Percentiles rank a stretch among this genome's conserved stretches.
Evolutionary conservation across 2,329 filamentous ascomycete genomes (phyloP).

Genomic region (Xylaria sp.): DNA sequence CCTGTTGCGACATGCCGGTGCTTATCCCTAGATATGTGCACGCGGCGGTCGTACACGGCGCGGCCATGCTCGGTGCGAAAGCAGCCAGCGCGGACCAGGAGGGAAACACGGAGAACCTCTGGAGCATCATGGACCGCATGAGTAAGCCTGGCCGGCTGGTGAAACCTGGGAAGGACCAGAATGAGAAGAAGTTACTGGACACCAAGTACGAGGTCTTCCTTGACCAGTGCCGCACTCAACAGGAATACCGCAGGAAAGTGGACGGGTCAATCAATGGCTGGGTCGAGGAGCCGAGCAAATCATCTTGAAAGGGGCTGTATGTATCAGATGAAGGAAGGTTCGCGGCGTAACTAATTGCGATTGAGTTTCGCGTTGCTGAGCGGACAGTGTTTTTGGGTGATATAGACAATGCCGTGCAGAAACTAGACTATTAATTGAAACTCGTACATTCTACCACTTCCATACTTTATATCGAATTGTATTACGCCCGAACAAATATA

Average conservation of each 20-base stretch:
- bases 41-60: conserved; percentile 96
- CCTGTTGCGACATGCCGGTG: conserved; percentile 90
- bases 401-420: neutral
- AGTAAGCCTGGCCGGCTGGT: conserved; percentile 91
- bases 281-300: conserved; percentile 39
- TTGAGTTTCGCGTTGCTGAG: conserved; percentile 5
- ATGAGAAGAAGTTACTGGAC: conserved; percentile 81
- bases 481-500: neutral
- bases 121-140: conserved; percentile 98
- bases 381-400: conserved; percentile 2
- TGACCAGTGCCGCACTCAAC: conserved; percentile 88
- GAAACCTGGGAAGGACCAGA: conserved; percentile 74
- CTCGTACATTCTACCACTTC: neutral
- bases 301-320: conserved; percentile 1
- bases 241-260: conserved; percentile 80
- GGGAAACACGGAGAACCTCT: conserved; percentile 85
- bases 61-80: conserved; percentile 97
- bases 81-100: conserved; percentile 84
- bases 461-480: neutral
- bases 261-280: conserved; percentile 67
- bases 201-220: conserved; percentile 97
- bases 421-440: neutral
- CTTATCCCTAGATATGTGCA: conserved; percentile 93
- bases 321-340: neutral
- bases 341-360: neutral